Percentiles rank a stretch among this genome's conserved stretches.
Evolutionary conservation across 2,329 filamentous ascomycete species (phyloP).

Genomic region (Phialophora chinensis): DNA sequence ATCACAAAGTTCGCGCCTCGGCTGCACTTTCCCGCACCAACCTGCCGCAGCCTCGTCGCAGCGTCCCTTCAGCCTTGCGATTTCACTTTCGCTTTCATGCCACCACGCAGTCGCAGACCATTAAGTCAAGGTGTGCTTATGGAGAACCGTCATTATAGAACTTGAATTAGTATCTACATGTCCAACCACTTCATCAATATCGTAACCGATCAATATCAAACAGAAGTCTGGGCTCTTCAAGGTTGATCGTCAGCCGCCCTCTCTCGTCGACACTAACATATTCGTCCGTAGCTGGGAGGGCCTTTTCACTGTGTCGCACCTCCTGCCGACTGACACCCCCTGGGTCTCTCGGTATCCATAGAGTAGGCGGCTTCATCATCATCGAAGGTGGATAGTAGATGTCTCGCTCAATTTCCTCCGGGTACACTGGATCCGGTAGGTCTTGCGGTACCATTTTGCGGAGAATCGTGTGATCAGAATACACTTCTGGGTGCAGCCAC

Average conservation of each 20-base stretch:
- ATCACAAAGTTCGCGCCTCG: constrained; percentile 10
- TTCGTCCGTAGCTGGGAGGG: constrained; percentile 32
- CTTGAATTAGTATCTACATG: background rate
- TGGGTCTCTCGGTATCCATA: constrained; percentile 82
- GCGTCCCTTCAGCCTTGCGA: constrained; percentile 13
- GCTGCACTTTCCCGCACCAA: constrained; percentile 5
- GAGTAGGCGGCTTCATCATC: constrained; percentile 63
- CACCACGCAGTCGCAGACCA: background rate
- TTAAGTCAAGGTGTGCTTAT: background rate
- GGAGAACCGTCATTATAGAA: background rate
- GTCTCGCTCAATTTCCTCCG: constrained; percentile 64
- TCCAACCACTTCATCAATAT: constrained; percentile 21
- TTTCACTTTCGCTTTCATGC: background rate
- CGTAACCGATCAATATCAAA: constrained; percentile 30
- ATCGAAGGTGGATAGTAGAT: constrained; percentile 78
- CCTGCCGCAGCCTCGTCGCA: constrained; percentile 4
- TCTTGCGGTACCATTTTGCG: constrained; percentile 34
- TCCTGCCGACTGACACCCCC: constrained; percentile 78
- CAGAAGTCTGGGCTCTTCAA: constrained; percentile 24
- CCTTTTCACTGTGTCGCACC: constrained; percentile 64
- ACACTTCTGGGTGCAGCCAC: constrained; percentile 36
- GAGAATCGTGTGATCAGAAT: constrained; percentile 30
- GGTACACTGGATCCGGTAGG: constrained; percentile 60
- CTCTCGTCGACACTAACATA: constrained; percentile 32
- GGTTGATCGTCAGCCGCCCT: constrained; percentile 27